Conservation (phyloP, 768 basidiomycete genomes). For the Leccinellum albellum region DNA sequence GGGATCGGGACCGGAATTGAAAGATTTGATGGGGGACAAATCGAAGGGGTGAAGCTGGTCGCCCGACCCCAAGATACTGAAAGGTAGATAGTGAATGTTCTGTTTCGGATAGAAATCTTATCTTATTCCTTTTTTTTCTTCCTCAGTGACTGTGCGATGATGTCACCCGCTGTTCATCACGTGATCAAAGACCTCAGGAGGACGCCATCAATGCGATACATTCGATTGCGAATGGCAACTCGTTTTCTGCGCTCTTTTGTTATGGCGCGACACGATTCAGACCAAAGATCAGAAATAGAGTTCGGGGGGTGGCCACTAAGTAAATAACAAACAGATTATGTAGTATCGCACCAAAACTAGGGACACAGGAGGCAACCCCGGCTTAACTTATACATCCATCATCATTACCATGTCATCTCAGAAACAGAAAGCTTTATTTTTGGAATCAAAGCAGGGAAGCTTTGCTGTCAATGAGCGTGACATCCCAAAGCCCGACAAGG, state of each 20-base stretch:
- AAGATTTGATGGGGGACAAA: slow-evolving; percentile 37
- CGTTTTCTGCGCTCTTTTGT: slow-evolving; percentile 30
- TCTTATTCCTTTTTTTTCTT: slow-evolving; percentile 13
- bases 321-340: slow-evolving; percentile 24
- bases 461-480: slow-evolving; percentile 27
- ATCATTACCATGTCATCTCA: slow-evolving; percentile 16
- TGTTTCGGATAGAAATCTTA: slow-evolving; percentile 25
- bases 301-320: slow-evolving; percentile 30
- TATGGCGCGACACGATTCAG: slow-evolving; percentile 28
- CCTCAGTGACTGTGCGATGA: slow-evolving; percentile 22
- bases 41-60: slow-evolving; percentile 45
- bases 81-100: slow-evolving; percentile 26
- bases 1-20: slow-evolving; percentile 42
- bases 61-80: slow-evolving; percentile 42
- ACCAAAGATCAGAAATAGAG: slow-evolving; percentile 26
- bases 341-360: slow-evolving; percentile 8
- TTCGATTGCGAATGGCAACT: slow-evolving; percentile 29
- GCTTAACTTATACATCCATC: slow-evolving; percentile 15
- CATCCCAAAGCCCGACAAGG: slow-evolving; percentile 33
- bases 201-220: slow-evolving; percentile 31
- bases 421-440: slow-evolving; percentile 29
- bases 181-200: slow-evolving; percentile 25
- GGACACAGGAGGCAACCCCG: neutral
- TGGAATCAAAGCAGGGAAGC: slow-evolving; percentile 25
- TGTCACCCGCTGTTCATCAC: slow-evolving; percentile 15